Percentiles rank a stretch among this genome's conserved stretches.
Conservation (phyloP, 805 yeast genomes). For the Myxozyma vanderwaltii region DNA sequence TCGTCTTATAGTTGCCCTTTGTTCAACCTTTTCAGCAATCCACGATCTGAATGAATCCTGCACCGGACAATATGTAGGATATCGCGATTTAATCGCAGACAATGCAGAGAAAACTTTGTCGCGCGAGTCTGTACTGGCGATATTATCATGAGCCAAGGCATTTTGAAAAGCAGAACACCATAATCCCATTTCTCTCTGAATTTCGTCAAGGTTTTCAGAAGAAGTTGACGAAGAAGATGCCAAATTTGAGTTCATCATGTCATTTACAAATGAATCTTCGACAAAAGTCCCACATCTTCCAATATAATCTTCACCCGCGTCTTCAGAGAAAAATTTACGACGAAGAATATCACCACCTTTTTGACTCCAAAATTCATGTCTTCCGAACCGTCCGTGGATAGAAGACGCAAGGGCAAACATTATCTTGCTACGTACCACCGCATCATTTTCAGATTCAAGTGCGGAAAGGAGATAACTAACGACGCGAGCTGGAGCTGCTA, state of each 20-base stretch:
- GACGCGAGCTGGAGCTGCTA: constrained; percentile 23
- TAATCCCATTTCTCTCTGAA: constrained; percentile 22
- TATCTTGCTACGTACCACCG: constrained; percentile 29
- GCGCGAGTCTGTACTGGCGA: constrained; percentile 13
- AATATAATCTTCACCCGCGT: constrained; percentile 16
- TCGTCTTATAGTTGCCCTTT: constrained; percentile 7
- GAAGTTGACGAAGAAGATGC: constrained; percentile 2
- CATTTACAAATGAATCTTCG: constrained; percentile 29
- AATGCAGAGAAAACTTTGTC: constrained; percentile 30
- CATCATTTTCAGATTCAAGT: constrained; percentile 28
- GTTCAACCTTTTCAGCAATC: constrained; percentile 53
- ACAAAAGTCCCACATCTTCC: constrained; percentile 30
- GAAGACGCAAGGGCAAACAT: constrained; percentile 37
- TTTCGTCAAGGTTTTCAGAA: background rate
- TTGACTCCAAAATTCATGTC: constrained; percentile 25
- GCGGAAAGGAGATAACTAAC: constrained; percentile 21
- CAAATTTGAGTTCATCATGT: constrained; percentile 4
- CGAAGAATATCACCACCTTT: constrained; percentile 30
- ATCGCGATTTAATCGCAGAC: constrained; percentile 22
- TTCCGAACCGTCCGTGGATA: constrained; percentile 31
- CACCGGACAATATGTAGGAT: constrained; percentile 39
- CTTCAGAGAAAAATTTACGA: constrained; percentile 12
- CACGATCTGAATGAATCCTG: constrained; percentile 58
- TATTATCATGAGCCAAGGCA: constrained; percentile 16
- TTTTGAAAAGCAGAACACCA: constrained; percentile 34